phyloP scores from a whole-genome alignment of 1,284 basidiomycete genomes.

The Puccinia hordei region DNA sequence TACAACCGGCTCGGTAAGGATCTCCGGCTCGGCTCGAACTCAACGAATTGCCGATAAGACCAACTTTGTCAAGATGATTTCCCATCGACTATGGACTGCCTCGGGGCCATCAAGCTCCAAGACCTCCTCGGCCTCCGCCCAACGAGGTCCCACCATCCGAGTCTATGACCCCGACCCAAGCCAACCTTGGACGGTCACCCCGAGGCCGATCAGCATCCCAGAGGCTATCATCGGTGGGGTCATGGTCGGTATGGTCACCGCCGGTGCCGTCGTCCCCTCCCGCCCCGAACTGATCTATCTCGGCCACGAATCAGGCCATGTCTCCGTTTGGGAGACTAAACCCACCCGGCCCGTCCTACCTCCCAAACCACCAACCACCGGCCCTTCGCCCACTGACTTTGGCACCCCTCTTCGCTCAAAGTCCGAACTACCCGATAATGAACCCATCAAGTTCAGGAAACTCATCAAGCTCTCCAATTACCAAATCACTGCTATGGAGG shows the following conservation, averaged over 20 bases:
- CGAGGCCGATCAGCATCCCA: constrained; percentile 53
- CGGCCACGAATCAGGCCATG: constrained; percentile 88
- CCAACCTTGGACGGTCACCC: constrained; percentile 52
- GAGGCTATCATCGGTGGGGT: constrained; percentile 54
- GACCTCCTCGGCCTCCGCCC: constrained; percentile 60
- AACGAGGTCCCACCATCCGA: constrained; percentile 71
- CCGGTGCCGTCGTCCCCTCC: constrained; percentile 74
- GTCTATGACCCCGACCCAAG: constrained; percentile 69
- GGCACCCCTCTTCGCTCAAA: too few species aligned
- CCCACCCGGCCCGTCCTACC: constrained; percentile 46
- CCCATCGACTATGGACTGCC: constrained; percentile 75
- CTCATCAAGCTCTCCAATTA: constrained; percentile 50
- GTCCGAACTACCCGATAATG: neutral
- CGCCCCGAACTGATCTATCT: constrained; percentile 73
- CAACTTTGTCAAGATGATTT: constrained; percentile 73
- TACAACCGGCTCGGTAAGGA: too few species aligned
- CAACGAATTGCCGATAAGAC: constrained; percentile 76
- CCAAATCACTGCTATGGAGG: constrained; percentile 56
- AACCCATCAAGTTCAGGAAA: constrained; percentile 32
- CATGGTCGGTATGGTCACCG: constrained; percentile 73
- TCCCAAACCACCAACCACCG: neutral
- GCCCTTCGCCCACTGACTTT: neutral
- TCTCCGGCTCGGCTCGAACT: constrained; percentile 61
- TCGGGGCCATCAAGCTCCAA: constrained; percentile 60
- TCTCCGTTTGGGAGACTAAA: constrained; percentile 70